Percentiles rank a stretch among this genome's conserved stretches.
These are phyloP conservation scores for Trametes coccinea DNA, from an alignment of 768 basidiomycete genomes.

Conservation along the genomic window DNA sequence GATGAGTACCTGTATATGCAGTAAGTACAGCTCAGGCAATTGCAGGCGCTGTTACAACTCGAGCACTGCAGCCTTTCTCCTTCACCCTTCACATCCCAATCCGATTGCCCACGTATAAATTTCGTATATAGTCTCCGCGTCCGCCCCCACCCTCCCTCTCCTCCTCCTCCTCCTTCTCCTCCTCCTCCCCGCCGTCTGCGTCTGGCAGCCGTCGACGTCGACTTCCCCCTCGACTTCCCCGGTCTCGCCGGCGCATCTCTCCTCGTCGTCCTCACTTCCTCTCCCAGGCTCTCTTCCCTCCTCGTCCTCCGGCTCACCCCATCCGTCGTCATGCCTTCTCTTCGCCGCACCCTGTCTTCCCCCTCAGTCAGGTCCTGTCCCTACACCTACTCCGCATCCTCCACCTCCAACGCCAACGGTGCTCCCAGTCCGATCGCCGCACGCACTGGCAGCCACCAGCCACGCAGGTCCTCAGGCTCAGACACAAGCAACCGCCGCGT, in stretches of 20 bases:
- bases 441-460: slow-evolving; percentile 38
- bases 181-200: slow-evolving; percentile 17
- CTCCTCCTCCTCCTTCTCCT: slow-evolving; percentile 1
- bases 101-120: slow-evolving; percentile 31
- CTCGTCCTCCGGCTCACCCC: slow-evolving; percentile 35
- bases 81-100: slow-evolving; percentile 31
- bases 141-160: background rate
- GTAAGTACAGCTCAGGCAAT: no score
- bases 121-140: slow-evolving; percentile 11
- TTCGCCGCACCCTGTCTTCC: slow-evolving; percentile 75
- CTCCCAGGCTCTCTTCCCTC: background rate
- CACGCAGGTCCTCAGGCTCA: slow-evolving; percentile 68
- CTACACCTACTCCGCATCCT: slow-evolving; percentile 47
- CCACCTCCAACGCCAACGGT: slow-evolving; percentile 19
- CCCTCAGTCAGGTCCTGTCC: slow-evolving; percentile 70
- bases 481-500: slow-evolving; percentile 66
- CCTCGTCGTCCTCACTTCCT: slow-evolving; percentile 18
- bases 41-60: background rate
- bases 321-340: slow-evolving; percentile 66
- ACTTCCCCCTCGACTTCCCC: slow-evolving; percentile 22
- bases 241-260: slow-evolving; percentile 10
- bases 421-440: slow-evolving; percentile 29
- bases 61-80: background rate
- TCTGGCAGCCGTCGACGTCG: slow-evolving; percentile 23
- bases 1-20: background rate